Conservation (phyloP, 345 rosid genomes). For the Pelargonium nanum region DNA sequence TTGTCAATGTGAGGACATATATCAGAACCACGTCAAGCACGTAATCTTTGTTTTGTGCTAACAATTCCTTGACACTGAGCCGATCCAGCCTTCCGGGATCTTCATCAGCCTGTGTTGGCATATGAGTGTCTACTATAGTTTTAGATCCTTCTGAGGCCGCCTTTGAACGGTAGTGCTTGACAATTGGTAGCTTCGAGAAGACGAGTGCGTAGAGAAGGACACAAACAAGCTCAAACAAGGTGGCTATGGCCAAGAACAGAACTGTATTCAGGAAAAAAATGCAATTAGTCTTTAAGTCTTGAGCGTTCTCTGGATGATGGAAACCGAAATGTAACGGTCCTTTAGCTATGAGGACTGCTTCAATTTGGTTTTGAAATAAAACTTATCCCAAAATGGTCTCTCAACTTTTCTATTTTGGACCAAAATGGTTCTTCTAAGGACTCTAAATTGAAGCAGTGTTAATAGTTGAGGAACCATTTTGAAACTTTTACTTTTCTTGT, state of each 20-base stretch:
- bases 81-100: constrained; percentile 25
- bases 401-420: too few relatives aligned
- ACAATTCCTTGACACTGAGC: constrained; percentile 39
- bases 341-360: too few relatives aligned
- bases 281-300: background rate
- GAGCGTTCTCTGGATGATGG: too few relatives aligned
- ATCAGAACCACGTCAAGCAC: constrained; percentile 49
- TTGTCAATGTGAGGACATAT: constrained; percentile 52
- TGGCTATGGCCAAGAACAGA: constrained; percentile 47
- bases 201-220: constrained; percentile 44
- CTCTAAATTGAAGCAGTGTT: too few relatives aligned
- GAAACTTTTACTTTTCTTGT: too few relatives aligned
- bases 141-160: constrained; percentile 85
- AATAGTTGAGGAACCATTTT: too few relatives aligned
- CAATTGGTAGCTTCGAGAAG: constrained; percentile 66
- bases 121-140: constrained; percentile 53
- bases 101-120: constrained; percentile 29
- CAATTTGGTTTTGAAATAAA: too few relatives aligned
- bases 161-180: constrained; percentile 68
- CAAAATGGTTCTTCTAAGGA: too few relatives aligned
- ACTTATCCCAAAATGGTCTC: too few relatives aligned
- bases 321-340: too few relatives aligned
- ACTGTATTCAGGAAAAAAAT: constrained; percentile 20
- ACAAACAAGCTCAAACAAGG: constrained; percentile 56
- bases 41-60: constrained; percentile 47